Base-by-base conservation (phyloP, 2,329 filamentous ascomycete species). In the Moelleriella libera region DNA sequence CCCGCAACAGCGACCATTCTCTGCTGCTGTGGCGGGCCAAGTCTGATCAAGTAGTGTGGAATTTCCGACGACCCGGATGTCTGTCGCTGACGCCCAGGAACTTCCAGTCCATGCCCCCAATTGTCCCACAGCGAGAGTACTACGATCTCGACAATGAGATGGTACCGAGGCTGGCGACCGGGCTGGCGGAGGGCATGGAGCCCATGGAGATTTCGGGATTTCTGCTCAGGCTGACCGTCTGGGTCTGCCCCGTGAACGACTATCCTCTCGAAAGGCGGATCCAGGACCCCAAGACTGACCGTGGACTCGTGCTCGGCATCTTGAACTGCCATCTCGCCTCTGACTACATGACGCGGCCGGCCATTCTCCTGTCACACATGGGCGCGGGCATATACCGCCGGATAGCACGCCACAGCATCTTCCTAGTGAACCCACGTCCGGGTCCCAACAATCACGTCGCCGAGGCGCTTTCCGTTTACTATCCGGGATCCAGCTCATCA, bases 111-210 rank as follows among this genome's bases (percentile, higher is more conserved):
- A n/a, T 29, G 2, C 14, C 34, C 5, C 45, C 45, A 12, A 46
- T 46, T 31, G 45, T 46, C 11, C 45, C 45, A 11, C 45, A 46
- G 32, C 45, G 45, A 46, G 39, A 40, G 28, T 41, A 46, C 32
- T 46, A 46, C 34, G 45, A 46, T 31, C 5, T 46, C 29, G 45
- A 46, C 21, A 46, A 46, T 31, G 45, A 40, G 21, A 46, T 46
- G 45, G 39, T 41, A 6, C 45, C 45, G n/a, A 28, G 45, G 10
- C 45, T 46, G 5, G 39, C 45, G 5, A 34, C 28, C 31, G 32
- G 45, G 12, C 45, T 40, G 5, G 45, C 45, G 10, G 45, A 41
- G 5, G 29, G 32, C 2, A 47, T 45, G 31, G 45, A 47, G 11
- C 45, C 45, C 21, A 31, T 47, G 6, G 45, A 41, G 29, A 6